Percentiles rank a stretch among this genome's conserved stretches.
Evolutionary conservation across 2,329 filamentous ascomycete species (phyloP).

Genomic region (Dactylellina parvicollis): DNA sequence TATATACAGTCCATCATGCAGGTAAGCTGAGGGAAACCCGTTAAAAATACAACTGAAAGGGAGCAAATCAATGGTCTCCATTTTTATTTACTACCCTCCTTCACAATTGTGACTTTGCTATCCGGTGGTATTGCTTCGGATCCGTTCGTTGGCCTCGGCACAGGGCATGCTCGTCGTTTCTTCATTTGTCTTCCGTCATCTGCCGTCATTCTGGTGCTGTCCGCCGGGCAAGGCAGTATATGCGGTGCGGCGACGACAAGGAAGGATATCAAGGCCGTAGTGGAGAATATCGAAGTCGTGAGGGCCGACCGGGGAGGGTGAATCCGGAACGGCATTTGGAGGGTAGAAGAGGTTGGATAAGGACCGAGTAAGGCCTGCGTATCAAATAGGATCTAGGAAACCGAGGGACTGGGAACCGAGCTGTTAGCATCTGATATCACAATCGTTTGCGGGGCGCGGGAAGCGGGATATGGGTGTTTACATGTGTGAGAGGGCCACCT

Average conservation of each 20-base stretch:
- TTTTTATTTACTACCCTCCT: conserved; percentile 25
- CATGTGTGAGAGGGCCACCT: conserved; percentile 29
- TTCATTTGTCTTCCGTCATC: conserved; percentile 62
- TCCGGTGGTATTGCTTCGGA: conserved; percentile 14
- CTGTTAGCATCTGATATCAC: conserved; percentile 28
- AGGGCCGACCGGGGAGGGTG: conserved; percentile 91
- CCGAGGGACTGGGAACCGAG: not conserved
- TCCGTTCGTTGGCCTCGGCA: conserved; percentile 76
- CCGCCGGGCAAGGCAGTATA: conserved; percentile 81
- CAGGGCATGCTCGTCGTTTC: conserved; percentile 79
- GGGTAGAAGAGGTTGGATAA: not conserved
- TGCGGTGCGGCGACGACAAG: conserved; percentile 92
- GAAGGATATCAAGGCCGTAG: conserved; percentile 88
- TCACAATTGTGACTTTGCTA: conserved; percentile 40
- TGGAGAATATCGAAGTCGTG: conserved; percentile 93
- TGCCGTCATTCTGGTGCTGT: conserved; percentile 63
- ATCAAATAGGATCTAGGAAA: not conserved
- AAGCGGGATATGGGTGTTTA: conserved; percentile 11
- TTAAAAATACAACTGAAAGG: not conserved
- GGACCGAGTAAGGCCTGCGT: conserved; percentile 12
- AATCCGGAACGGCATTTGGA: conserved; percentile 70
- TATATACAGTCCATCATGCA: conserved; percentile 22
- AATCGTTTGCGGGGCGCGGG: not conserved
- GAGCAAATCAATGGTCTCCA: not conserved
- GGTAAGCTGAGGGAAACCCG: not conserved